A percentile compares a stretch with the other conserved stretches of the same genome.
These are phyloP conservation scores for Blastocystis sp. DNA, from an alignment of 352 stramenopile genomes.

Conservation along the genomic window DNA sequence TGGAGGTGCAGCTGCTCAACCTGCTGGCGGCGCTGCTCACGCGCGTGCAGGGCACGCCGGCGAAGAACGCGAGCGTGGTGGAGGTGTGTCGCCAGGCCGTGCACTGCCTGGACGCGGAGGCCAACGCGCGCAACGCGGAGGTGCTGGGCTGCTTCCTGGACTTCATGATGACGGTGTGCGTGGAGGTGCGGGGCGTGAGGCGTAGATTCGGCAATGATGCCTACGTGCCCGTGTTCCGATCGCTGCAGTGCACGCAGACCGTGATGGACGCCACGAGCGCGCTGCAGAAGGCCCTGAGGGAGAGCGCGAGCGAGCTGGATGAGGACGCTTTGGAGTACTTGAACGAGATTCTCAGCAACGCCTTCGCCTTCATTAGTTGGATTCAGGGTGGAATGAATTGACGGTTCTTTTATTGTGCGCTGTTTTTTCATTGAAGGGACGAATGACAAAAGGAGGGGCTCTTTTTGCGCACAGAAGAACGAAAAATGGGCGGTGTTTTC, in stretches of 20 bases:
- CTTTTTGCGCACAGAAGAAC: too few species aligned
- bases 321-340: conserved; percentile 32
- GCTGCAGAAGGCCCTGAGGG: background rate
- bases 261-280: conserved; percentile 48
- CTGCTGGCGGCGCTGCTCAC: background rate
- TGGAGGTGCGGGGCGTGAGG: background rate
- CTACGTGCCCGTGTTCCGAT: conserved; percentile 2
- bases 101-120: background rate
- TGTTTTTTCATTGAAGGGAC: background rate
- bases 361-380: conserved; percentile 40
- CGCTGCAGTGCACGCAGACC: background rate
- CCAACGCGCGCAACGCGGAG: conserved; percentile 25
- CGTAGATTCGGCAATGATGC: conserved; percentile 39
- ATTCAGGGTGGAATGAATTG: conserved; percentile 63
- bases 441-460: background rate
- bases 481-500: too few species aligned
- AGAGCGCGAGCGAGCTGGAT: conserved; percentile 1
- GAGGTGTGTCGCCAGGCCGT: conserved; percentile 22
- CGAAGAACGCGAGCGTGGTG: background rate
- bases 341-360: conserved; percentile 59
- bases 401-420: background rate
- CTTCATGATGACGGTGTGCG: conserved; percentile 66
- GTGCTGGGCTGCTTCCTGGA: conserved; percentile 25
- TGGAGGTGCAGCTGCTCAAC: conserved; percentile 7
- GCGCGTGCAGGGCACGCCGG: background rate